A percentile compares a stretch with the other conserved stretches of the same genome.
phyloP scores from a whole-genome alignment of 108 stramenopile species.

The Conticribra guillardii region DNA sequence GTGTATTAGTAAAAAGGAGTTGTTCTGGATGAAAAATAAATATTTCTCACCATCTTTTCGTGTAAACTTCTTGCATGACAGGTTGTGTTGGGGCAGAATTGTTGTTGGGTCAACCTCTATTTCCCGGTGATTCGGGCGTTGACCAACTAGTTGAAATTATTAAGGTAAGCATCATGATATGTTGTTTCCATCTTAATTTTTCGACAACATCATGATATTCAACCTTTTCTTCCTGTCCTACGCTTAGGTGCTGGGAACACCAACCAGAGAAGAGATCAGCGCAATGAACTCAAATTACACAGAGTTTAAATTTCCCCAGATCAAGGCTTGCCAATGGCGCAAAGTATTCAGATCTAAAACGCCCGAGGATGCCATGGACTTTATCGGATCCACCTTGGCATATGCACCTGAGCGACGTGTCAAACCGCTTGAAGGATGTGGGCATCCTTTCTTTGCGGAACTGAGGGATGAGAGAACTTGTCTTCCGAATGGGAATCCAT shows the following conservation, averaged over 20 bases:
- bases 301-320: conserved; percentile 99
- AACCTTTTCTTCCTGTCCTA: background rate
- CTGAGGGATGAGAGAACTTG: conserved; percentile 72
- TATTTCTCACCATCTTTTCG: no score
- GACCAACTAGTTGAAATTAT: conserved; percentile 99
- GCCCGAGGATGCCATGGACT: conserved; percentile 93
- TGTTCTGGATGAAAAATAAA: no score
- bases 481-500: conserved; percentile 82
- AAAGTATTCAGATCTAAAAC: conserved; percentile 93
- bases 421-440: conserved; percentile 90
- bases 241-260: conserved; percentile 90
- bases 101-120: conserved; percentile 95
- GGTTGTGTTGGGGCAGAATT: conserved; percentile 99
- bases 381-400: conserved; percentile 87
- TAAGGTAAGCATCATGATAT: conserved; percentile 54
- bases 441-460: conserved; percentile 96
- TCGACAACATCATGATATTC: background rate
- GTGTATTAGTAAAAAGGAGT: background rate
- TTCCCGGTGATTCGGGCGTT: conserved; percentile 97
- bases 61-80: no score
- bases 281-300: conserved; percentile 98
- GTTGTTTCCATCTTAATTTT: background rate
- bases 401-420: conserved; percentile 92
- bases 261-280: conserved; percentile 94
- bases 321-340: conserved; percentile 97